Conservation (phyloP, 2,329 filamentous ascomycete genomes). For the Botrytis hyacinthi region DNA sequence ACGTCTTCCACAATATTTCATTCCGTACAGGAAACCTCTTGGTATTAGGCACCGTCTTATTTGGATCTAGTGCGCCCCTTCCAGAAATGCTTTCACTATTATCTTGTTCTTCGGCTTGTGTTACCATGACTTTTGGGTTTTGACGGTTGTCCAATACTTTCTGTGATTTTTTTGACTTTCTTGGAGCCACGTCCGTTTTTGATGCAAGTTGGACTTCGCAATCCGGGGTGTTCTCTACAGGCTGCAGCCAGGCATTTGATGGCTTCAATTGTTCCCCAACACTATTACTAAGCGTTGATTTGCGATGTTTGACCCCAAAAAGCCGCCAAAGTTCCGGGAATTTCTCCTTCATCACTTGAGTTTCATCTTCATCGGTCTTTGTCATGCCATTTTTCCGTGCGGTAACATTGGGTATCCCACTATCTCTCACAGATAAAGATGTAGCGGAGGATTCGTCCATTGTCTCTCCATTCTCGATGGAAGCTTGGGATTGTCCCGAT, state of each 20-base stretch:
- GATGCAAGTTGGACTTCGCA: neutral
- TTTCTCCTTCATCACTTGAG: neutral
- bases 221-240: neutral
- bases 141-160: neutral
- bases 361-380: neutral
- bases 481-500: slow-evolving; percentile 47
- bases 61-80: neutral
- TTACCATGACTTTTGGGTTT: neutral
- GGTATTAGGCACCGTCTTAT: neutral
- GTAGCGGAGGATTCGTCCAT: neutral
- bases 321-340: neutral
- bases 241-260: neutral
- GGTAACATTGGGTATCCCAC: neutral
- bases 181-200: neutral
- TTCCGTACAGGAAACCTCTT: neutral
- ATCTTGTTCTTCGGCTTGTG: neutral
- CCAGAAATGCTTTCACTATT: neutral
- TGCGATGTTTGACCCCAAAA: neutral
- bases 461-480: neutral
- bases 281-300: neutral
- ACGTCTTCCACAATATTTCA: neutral
- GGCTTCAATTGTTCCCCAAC: neutral
- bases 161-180: neutral
- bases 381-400: neutral
- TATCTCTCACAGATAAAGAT: neutral